Percentiles rank a stretch among this genome's conserved stretches.
These are phyloP conservation scores for Claviceps sp. DNA, from an alignment of 2,329 filamentous ascomycete genomes.

Conservation along the genomic window DNA sequence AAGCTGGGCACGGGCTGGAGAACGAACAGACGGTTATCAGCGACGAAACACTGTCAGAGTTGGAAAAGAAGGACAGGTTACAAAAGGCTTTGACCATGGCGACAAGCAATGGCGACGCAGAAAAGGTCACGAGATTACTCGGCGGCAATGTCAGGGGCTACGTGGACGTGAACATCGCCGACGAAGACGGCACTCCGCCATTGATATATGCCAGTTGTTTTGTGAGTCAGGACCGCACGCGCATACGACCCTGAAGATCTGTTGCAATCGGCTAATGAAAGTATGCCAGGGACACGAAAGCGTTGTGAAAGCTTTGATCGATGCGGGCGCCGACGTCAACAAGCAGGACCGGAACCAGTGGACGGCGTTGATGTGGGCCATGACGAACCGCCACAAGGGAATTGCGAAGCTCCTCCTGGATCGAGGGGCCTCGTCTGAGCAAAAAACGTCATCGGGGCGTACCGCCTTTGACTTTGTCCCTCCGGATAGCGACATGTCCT, in stretches of 20 bases:
- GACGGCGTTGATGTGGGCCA: constrained; percentile 98
- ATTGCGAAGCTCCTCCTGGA: constrained; percentile 90
- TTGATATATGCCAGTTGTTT: constrained; percentile 98
- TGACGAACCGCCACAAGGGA: constrained; percentile 94
- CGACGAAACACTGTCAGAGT: constrained; percentile 58
- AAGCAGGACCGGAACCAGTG: constrained; percentile 92
- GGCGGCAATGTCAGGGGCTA: constrained; percentile 59
- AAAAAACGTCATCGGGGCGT: constrained; percentile 85
- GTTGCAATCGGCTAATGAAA: neutral
- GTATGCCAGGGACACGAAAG: constrained; percentile 62
- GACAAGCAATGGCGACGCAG: constrained; percentile 86
- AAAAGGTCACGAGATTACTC: constrained; percentile 64
- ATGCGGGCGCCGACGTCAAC: constrained; percentile 79
- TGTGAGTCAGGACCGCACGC: constrained; percentile 35
- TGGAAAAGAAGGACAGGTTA: constrained; percentile 66
- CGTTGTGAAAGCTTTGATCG: constrained; percentile 71
- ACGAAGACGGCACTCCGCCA: constrained; percentile 92
- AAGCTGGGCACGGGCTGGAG: constrained; percentile 56
- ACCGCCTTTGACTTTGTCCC: constrained; percentile 94
- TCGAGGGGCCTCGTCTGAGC: constrained; percentile 86
- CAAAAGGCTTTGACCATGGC: constrained; percentile 90
- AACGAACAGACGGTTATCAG: constrained; percentile 69
- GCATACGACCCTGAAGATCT: neutral
- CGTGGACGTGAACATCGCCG: constrained; percentile 74
- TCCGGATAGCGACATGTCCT: constrained; percentile 91